These are phyloP conservation scores for Gomphus sp. DNA, from an alignment of 1,284 basidiomycete genomes.

Conservation along the genomic window DNA sequence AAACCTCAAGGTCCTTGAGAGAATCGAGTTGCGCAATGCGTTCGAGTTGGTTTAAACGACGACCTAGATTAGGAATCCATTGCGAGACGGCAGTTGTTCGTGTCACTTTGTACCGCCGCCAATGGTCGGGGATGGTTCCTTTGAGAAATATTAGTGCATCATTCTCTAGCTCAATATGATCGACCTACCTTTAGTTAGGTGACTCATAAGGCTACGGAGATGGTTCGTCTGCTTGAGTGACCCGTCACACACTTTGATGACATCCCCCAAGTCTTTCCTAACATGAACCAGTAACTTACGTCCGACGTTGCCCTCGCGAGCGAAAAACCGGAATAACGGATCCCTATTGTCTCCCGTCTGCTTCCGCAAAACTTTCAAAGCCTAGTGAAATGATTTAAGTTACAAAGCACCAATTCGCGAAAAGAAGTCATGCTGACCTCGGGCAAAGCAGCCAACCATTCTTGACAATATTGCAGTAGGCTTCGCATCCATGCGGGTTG, in stretches of 20 bases:
- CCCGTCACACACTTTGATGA: constrained; percentile 80
- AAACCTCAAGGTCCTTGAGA: constrained; percentile 69
- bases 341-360: constrained; percentile 66
- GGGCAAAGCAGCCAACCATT: constrained; percentile 76
- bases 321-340: constrained; percentile 81
- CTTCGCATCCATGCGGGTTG: constrained; percentile 92
- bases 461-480: constrained; percentile 68
- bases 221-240: constrained; percentile 92
- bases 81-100: constrained; percentile 72
- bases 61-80: constrained; percentile 78
- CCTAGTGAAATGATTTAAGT: constrained; percentile 29
- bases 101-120: constrained; percentile 84
- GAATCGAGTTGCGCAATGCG: constrained; percentile 61
- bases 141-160: neutral
- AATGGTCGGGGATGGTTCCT: constrained; percentile 84
- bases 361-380: constrained; percentile 53
- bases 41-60: constrained; percentile 74
- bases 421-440: constrained; percentile 35
- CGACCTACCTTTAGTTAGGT: constrained; percentile 75
- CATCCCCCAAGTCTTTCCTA: constrained; percentile 69
- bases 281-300: constrained; percentile 69
- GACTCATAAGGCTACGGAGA: constrained; percentile 77
- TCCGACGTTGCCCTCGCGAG: constrained; percentile 80
- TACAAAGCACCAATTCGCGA: constrained; percentile 7
- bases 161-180: constrained; percentile 3